A percentile compares a stretch with the other conserved stretches of the same genome.
These are phyloP conservation scores for Fonsecaea pedrosoi DNA, from an alignment of 2,329 filamentous ascomycete species.

Conservation along the genomic window DNA sequence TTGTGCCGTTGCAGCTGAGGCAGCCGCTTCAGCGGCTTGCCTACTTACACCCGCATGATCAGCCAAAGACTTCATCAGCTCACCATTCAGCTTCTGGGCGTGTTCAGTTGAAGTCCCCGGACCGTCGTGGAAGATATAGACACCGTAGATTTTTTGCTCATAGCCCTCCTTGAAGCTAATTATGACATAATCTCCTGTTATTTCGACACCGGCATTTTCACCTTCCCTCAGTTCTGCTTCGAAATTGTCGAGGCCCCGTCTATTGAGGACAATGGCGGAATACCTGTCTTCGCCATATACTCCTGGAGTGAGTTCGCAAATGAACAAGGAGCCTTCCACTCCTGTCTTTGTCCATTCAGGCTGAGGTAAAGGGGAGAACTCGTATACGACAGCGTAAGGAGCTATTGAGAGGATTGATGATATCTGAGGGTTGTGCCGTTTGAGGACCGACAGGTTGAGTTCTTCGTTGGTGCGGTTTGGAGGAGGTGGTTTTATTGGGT, in stretches of 20 bases:
- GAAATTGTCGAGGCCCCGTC: conserved; percentile 73
- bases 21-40: conserved; percentile 50
- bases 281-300: conserved; percentile 56
- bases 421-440: conserved; percentile 78
- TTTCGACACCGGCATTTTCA: conserved; percentile 68
- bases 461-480: conserved; percentile 74
- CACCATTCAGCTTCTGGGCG: conserved; percentile 53
- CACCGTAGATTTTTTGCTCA: conserved; percentile 58
- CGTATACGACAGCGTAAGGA: conserved; percentile 85
- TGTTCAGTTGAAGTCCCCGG: conserved; percentile 62
- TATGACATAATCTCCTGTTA: conserved; percentile 68
- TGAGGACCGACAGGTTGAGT: conserved; percentile 84
- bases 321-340: conserved; percentile 86
- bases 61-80: conserved; percentile 63
- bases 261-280: conserved; percentile 73
- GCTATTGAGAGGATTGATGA: conserved; percentile 77
- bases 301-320: conserved; percentile 68
- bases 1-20: conserved; percentile 42
- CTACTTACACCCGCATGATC: conserved; percentile 58
- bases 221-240: conserved; percentile 65
- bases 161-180: conserved; percentile 52
- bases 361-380: conserved; percentile 68
- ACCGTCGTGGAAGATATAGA: conserved; percentile 70
- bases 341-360: conserved; percentile 81
- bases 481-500: conserved; percentile 50